These are phyloP conservation scores for Colletotrichum sansevieriae DNA, from an alignment of 2,329 filamentous ascomycete genomes.

Conservation along the genomic window DNA sequence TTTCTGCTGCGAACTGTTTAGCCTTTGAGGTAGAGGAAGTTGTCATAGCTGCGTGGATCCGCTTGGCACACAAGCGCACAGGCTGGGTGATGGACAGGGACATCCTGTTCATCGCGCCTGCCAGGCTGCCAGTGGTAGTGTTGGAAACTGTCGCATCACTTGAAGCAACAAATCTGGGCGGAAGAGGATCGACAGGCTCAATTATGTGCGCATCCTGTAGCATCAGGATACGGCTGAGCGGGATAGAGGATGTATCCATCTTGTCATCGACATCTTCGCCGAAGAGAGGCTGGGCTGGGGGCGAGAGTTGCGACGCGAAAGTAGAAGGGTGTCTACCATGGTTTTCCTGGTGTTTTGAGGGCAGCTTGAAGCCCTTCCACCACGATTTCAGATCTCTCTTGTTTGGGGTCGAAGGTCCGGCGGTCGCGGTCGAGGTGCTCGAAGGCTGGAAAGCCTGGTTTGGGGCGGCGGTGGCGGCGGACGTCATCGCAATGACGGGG, in stretches of 20 bases:
- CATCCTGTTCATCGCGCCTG: conserved; percentile 33
- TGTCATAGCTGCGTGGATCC: conserved; percentile 32
- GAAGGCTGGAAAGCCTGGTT: conserved; percentile 41
- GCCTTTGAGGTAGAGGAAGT: conserved; percentile 43
- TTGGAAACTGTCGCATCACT: conserved; percentile 40
- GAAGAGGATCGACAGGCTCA: conserved; percentile 2
- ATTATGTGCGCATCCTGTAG: conserved; percentile 38
- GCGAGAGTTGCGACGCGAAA: conserved; percentile 34
- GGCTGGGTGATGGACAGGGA: conserved; percentile 35
- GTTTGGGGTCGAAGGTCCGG: conserved; percentile 75
- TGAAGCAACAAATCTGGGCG: conserved; percentile 33
- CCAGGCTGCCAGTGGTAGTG: not conserved
- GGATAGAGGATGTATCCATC: conserved; percentile 32
- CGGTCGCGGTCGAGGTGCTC: conserved; percentile 32
- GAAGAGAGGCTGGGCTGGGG: conserved; percentile 36
- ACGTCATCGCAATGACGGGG: conserved; percentile 50
- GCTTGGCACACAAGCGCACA: conserved; percentile 38
- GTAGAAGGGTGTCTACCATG: conserved; percentile 64
- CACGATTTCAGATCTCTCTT: conserved; percentile 93
- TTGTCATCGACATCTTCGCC: conserved; percentile 38
- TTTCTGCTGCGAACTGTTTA: conserved; percentile 52
- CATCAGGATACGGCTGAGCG: conserved; percentile 28
- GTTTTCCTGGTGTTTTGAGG: conserved; percentile 67
- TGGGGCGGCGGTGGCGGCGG: conserved; percentile 44
- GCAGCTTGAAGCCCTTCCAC: conserved; percentile 95